A percentile compares a stretch with the other conserved stretches of the same genome.
Evolutionary conservation across 2,329 filamentous ascomycete species (phyloP).

Genomic region (Pestalotiopsis sp.): DNA sequence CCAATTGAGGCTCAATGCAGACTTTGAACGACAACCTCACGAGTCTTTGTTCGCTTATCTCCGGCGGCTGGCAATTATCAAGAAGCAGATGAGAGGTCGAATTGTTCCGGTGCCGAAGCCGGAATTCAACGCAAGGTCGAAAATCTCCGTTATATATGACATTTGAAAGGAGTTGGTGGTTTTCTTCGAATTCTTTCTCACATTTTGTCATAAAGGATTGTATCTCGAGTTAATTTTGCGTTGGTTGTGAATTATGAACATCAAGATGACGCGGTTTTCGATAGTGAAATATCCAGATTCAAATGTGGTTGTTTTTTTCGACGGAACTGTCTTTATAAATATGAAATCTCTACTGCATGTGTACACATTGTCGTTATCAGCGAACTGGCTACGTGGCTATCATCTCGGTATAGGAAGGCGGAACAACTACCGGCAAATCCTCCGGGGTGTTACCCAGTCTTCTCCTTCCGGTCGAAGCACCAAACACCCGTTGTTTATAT

Average conservation of each 20-base stretch:
- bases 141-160: neutral
- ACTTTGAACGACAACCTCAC: neutral
- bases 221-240: too few relatives aligned
- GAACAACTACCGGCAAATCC: neutral
- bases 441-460: neutral
- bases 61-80: neutral
- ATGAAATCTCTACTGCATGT: too few relatives aligned
- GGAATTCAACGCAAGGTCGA: neutral
- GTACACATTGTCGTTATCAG: too few relatives aligned
- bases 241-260: too few relatives aligned
- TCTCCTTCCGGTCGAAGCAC: neutral
- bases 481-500: neutral
- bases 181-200: neutral
- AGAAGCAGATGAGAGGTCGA: neutral
- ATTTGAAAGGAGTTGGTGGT: neutral
- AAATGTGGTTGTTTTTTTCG: too few relatives aligned
- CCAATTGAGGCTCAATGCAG: neutral
- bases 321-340: too few relatives aligned
- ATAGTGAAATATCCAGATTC: neutral
- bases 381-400: too few relatives aligned
- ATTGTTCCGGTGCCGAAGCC: neutral
- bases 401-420: neutral
- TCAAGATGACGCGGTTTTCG: too few relatives aligned
- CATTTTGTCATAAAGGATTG: neutral
- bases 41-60: neutral